Base-by-base conservation (phyloP, 768 basidiomycete species). In the Hemileccinum impolitum region DNA sequence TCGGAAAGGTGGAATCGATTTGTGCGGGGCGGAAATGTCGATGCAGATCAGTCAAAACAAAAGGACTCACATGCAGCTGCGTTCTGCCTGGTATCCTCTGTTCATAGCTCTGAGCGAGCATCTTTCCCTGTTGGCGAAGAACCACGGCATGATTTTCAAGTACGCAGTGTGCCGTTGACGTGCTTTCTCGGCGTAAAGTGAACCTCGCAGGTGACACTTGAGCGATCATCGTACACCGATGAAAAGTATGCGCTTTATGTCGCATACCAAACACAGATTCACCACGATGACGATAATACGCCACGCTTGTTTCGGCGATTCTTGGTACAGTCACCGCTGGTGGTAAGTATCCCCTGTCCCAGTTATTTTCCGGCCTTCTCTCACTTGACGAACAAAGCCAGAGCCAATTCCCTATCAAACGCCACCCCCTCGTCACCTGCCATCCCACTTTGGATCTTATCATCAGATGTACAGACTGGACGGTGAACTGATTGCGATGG, bases 401-500 rank as follows among this genome's bases (percentile, higher is more conserved):
- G 76, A 81, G 58, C 70, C 75, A 19, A 93, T 89, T 56, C 75
- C 74, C 14, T 92, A 87, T 62, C 48, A 69, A 6, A 66, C 61
- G 1, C 43, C 64, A 1, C 76, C 75, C 0, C 80, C 83, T 15
- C 48, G 52, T 3, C 76, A 85, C 58, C 74, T 95, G 10, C 93
- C 94, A 0, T 61, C 51, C n/a, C 69, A 79, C 14, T 97, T 92
- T 66, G 95, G 95, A n/a, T 87, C 90, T 19, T 90, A 92, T 66
- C 95, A 98, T 60, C 92, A 93, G 57, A 70, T 92, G 38, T 96
- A 95, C 62, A 77, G 81, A 52, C 65, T 97, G 21, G 87, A 97
- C 58, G 89, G 83, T 4, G 66, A 83, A 61, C 74, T 97, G 11
- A 78, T 96, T 43, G 96, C 90, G 0, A 74, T 98, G 62, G 85